phyloP scores from a whole-genome alignment of 2,329 filamentous ascomycete genomes.

The Ceratocystis huliohia region DNA sequence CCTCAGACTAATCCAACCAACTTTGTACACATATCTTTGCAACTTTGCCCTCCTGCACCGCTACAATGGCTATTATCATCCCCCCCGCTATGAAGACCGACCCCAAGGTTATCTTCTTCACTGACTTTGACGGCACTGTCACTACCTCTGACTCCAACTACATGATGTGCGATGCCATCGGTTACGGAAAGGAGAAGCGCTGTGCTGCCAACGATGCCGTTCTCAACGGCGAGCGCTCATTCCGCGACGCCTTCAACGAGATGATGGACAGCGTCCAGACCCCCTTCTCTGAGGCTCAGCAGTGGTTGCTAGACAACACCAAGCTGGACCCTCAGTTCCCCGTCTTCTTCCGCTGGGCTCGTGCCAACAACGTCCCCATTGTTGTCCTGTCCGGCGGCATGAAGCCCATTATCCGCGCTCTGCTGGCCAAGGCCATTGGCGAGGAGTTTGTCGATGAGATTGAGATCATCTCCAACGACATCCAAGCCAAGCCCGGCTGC shows the following conservation, averaged over 20 bases:
- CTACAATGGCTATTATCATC: conserved; percentile 19
- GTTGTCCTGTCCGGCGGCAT: conserved; percentile 89
- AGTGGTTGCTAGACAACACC: conserved; percentile 68
- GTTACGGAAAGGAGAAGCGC: conserved; percentile 63
- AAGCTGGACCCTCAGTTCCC: conserved; percentile 78
- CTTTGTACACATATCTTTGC: conserved; percentile 11
- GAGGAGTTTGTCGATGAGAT: conserved; percentile 59
- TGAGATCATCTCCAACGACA: conserved; percentile 82
- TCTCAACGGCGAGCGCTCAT: conserved; percentile 55
- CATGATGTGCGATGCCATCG: conserved; percentile 78
- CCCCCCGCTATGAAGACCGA: conserved; percentile 39
- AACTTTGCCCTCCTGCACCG: not conserved
- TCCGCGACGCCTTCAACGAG: conserved; percentile 75
- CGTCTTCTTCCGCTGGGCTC: conserved; percentile 75
- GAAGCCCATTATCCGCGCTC: conserved; percentile 75
- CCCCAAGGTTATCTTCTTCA: conserved; percentile 94
- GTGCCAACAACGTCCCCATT: conserved; percentile 72
- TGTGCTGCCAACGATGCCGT: conserved; percentile 63
- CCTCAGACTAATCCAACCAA: not conserved
- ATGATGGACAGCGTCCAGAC: conserved; percentile 82
- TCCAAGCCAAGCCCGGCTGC: conserved; percentile 50
- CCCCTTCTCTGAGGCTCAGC: conserved; percentile 71
- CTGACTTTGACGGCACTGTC: conserved; percentile 95
- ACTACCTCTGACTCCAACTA: conserved; percentile 58
- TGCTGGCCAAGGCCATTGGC: conserved; percentile 72